phyloP scores from a whole-genome alignment of 2,329 filamentous ascomycete species.

The Botrytis porri region DNA sequence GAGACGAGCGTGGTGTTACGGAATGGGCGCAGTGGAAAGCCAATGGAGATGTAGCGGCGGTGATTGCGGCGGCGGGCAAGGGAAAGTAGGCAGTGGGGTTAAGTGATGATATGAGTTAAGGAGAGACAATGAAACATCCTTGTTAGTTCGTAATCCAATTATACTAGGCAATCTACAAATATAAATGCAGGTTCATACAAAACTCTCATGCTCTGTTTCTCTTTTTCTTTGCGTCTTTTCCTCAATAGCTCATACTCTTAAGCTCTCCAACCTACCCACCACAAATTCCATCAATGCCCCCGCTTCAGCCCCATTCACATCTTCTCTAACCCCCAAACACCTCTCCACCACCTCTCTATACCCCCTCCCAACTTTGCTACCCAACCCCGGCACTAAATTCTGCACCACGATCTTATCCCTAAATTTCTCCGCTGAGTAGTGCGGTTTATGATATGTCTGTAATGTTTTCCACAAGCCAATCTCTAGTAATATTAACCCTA shows the following conservation, averaged over 20 bases:
- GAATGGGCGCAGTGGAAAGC: neutral
- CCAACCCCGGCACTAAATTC: conserved; percentile 43
- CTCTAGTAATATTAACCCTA: conserved; percentile 50
- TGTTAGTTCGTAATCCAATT: neutral
- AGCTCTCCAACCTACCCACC: conserved; percentile 43
- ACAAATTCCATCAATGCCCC: conserved; percentile 45
- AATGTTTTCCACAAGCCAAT: conserved; percentile 48
- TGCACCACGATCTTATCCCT: conserved; percentile 44
- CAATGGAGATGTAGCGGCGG: neutral
- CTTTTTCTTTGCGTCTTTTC: neutral
- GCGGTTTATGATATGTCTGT: conserved; percentile 43
- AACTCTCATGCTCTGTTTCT: neutral
- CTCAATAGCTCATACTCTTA: conserved; percentile 25
- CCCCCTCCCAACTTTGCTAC: conserved; percentile 43
- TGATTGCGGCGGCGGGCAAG: neutral
- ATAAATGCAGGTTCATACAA: neutral
- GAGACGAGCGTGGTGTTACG: neutral
- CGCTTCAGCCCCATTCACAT: conserved; percentile 41
- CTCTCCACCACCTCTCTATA: conserved; percentile 45
- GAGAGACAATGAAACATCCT: neutral
- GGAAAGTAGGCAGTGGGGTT: neutral
- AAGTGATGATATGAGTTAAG: neutral
- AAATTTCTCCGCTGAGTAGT: conserved; percentile 45
- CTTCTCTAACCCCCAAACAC: conserved; percentile 42
- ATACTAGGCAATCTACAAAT: neutral